Percentiles rank a stretch among this genome's conserved stretches.
Evolutionary conservation across 495 filamentous ascomycete species (phyloP).

Genomic region (Hyaloscypha hepaticicola): DNA sequence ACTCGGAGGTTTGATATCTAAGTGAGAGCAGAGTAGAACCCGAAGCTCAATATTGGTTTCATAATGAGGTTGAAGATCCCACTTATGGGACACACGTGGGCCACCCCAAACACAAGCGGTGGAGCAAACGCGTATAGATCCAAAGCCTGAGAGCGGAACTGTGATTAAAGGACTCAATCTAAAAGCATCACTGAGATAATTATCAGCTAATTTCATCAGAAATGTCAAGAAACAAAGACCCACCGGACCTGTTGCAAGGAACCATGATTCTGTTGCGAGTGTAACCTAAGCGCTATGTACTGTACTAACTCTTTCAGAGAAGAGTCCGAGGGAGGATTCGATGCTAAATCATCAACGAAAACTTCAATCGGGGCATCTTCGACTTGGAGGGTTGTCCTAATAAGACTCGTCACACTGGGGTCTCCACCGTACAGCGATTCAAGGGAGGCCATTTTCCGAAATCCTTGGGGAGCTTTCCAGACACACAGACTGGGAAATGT

Average conservation of each 20-base stretch:
- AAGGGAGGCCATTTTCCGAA: conserved; percentile 7
- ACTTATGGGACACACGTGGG: neutral
- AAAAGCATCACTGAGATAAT: conserved; percentile 1
- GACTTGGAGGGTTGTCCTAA: conserved; percentile 7
- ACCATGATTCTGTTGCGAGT: conserved; percentile 4
- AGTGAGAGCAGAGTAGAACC: conserved; percentile 5
- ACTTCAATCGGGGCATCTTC: conserved; percentile 4
- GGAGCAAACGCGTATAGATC: conserved; percentile 1
- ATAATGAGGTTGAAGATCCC: conserved; percentile 4
- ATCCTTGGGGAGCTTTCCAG: conserved; percentile 5
- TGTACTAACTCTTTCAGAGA: neutral
- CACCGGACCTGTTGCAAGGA: neutral
- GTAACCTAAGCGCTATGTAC: conserved; percentile 6
- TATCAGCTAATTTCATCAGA: conserved; percentile 4
- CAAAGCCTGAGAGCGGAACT: conserved; percentile 5
- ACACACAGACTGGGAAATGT: conserved; percentile 5
- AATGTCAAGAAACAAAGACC: conserved; percentile 1
- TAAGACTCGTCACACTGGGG: conserved; percentile 5
- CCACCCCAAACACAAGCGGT: conserved; percentile 3
- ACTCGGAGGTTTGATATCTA: neutral
- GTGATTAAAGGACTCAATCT: conserved; percentile 7
- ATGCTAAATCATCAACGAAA: conserved; percentile 2
- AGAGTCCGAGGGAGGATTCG: conserved; percentile 2
- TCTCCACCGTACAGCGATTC: conserved; percentile 6
- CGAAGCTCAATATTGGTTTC: conserved; percentile 3